Conservation (phyloP, 768 basidiomycete species). For the Lactifluus piperatus region DNA sequence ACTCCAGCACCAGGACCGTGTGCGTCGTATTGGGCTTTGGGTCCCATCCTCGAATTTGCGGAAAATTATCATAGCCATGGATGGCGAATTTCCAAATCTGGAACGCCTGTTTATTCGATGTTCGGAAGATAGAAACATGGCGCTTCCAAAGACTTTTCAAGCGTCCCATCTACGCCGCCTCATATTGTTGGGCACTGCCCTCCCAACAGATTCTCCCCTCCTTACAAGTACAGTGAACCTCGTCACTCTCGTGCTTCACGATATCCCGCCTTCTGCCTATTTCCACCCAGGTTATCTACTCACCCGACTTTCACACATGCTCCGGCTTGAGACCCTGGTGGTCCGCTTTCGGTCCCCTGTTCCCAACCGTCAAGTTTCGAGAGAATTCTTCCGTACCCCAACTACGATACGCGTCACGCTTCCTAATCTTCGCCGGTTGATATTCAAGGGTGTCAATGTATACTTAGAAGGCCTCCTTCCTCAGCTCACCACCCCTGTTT, state of each 20-base stretch:
- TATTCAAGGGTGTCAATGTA: background rate
- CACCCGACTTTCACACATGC: background rate
- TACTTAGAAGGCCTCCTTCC: background rate
- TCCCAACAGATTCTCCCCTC: conserved; percentile 26
- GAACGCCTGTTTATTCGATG: background rate
- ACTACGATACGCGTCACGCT: background rate
- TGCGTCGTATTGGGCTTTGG: background rate
- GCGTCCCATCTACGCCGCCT: background rate
- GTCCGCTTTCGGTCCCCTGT: background rate
- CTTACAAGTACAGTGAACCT: background rate
- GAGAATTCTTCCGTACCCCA: background rate
- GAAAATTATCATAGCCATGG: background rate
- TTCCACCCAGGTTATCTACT: background rate
- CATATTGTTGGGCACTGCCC: background rate
- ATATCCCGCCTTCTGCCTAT: background rate
- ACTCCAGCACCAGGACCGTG: background rate
- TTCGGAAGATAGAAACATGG: background rate
- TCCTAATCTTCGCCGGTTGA: background rate
- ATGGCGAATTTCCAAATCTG: background rate
- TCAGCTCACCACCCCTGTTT: background rate
- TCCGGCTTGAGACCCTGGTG: background rate
- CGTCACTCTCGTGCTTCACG: background rate
- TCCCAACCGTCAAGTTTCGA: background rate
- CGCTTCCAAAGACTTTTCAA: background rate
- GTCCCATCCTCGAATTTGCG: background rate